Conservation (phyloP, 495 filamentous ascomycete genomes). For the Cetradonia linearis region DNA sequence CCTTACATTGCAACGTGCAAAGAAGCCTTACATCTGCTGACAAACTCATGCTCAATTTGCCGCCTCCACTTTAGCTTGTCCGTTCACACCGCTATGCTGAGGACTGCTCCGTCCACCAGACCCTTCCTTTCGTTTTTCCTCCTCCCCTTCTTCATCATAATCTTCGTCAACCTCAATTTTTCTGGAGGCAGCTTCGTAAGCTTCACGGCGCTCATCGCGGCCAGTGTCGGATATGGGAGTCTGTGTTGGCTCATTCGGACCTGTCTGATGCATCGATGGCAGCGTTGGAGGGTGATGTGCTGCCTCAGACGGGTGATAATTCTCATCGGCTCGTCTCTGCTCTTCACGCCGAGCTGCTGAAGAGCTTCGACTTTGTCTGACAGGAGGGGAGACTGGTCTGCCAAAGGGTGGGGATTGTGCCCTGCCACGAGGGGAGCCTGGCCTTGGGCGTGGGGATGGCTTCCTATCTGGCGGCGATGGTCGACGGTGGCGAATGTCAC, state of each 20-base stretch:
- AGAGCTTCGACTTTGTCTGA: conserved; percentile 64
- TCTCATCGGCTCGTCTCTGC: conserved; percentile 58
- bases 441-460: conserved; percentile 45
- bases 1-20: neutral
- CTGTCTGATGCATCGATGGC: conserved; percentile 52
- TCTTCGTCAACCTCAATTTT: conserved; percentile 98
- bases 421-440: conserved; percentile 19
- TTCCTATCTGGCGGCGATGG: conserved; percentile 51
- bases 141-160: conserved; percentile 80
- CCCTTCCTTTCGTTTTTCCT: conserved; percentile 62
- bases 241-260: conserved; percentile 35
- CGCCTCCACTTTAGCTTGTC: conserved; percentile 25
- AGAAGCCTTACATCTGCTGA: conserved; percentile 8
- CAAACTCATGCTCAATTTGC: conserved; percentile 8
- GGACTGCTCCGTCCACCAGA: conserved; percentile 38
- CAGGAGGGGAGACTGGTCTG: conserved; percentile 44
- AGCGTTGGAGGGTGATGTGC: conserved; percentile 75
- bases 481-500: conserved; percentile 70
- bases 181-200: conserved; percentile 71
- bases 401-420: conserved; percentile 18
- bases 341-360: conserved; percentile 65
- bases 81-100: conserved; percentile 24
- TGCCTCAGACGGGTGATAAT: conserved; percentile 81
- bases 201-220: conserved; percentile 46
- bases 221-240: conserved; percentile 43